Evolutionary conservation across 2,329 filamentous ascomycete genomes (phyloP), one percentile per base, ranked within the genome.

Genomic region (Periconia macrospinosa): DNA sequence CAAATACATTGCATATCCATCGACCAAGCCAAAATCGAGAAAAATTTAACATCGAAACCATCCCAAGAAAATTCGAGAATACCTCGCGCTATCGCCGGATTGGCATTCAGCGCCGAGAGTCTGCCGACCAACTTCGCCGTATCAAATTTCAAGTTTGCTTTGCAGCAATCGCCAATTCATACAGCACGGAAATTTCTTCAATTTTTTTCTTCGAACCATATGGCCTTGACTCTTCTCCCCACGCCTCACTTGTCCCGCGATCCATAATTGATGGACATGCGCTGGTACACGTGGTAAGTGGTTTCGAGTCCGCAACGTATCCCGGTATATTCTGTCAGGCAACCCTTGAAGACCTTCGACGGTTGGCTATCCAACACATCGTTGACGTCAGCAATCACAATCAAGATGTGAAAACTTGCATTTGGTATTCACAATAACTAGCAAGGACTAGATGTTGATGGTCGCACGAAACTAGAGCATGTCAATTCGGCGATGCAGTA

Each of bases 301-400:
- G 47, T 35, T 45, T 30, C 43, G 30, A 44, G 20, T 40, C n/a
- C 30, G 37, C 33, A 15, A 40, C 20, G 45, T 15, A 55, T 45
- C 52, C 52, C 20, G 35, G 48, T 45, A 19, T 30, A 44, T 30
- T 30, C 11, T 18, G 3, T 37, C 37, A 40, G 35, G 44, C 40
- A 48, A 17, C 5, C 37, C 47, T 42, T 47, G 42, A 19, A 45
- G 37, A 49, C 44, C 35, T 45, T 47, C 23, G 52, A 30, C 10
- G n/a, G 20, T 18, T 10, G 45, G n/a, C 6, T 35, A 6, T 17
- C 6, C 18, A 41, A 45, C 9, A 18, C 33, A 8, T 47, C 43
- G 30, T 30, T 47, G 48, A 55, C 41, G 52, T 50, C 48, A 48
- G 48, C 18, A 45, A 30, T 18, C 11, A n/a, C 11, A 37, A 37